Conservation (phyloP, 345 rosid genomes). For the Lepidium aucheri region DNA sequence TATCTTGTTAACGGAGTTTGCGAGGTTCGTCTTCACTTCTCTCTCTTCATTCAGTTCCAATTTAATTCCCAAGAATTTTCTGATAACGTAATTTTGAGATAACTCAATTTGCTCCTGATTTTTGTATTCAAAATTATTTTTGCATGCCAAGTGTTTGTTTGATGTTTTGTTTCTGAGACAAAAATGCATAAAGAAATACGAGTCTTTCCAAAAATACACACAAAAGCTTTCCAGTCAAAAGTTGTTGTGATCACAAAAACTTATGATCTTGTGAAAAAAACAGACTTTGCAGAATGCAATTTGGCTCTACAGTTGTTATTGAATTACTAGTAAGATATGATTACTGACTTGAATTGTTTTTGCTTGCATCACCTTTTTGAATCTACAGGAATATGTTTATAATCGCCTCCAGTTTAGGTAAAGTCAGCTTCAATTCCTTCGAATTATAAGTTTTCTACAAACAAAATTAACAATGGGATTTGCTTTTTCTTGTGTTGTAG, state of each 20-base stretch:
- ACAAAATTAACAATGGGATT: not conserved
- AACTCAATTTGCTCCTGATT: not conserved
- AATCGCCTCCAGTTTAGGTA: conserved; percentile 92
- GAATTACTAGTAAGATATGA: not conserved
- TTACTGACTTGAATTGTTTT: not conserved
- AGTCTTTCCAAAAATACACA: not conserved
- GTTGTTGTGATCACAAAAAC: not conserved
- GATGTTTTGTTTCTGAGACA: not conserved
- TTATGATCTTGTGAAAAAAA: conserved; percentile 3
- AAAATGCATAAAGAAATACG: conserved; percentile 13
- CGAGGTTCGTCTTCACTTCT: conserved; percentile 42
- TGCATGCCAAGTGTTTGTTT: conserved; percentile 17
- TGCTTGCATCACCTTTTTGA: not conserved
- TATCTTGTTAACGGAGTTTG: conserved; percentile 92
- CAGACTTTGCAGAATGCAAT: not conserved
- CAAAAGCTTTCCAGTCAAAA: not conserved
- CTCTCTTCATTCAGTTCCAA: not conserved
- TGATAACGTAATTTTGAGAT: not conserved
- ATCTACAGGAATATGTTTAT: conserved; percentile 88
- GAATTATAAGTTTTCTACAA: not conserved
- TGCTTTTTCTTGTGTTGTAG: conserved; percentile 34
- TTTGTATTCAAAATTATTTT: not conserved
- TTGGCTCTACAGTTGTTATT: conserved; percentile 1
- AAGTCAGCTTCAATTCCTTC: not conserved
- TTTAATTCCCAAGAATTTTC: not conserved